A percentile compares a stretch with the other conserved stretches of the same genome.
These are phyloP conservation scores for Colletotrichum sidae DNA, from an alignment of 2,329 filamentous ascomycete genomes.

Conservation along the genomic window DNA sequence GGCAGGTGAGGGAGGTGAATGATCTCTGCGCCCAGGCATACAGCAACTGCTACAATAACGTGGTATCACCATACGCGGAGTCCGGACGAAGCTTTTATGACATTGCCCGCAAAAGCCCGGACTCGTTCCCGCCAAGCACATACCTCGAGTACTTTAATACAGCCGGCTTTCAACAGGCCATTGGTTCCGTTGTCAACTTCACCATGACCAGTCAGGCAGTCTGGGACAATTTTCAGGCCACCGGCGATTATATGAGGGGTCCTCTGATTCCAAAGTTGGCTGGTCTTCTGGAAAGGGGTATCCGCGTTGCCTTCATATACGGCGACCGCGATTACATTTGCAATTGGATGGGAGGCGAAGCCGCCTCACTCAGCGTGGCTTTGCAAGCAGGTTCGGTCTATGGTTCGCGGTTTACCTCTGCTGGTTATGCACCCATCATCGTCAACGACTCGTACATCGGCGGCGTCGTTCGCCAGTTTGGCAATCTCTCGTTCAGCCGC, in stretches of 20 bases:
- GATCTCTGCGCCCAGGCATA: constrained; percentile 31
- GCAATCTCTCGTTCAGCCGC: constrained; percentile 77
- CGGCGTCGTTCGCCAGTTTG: constrained; percentile 80
- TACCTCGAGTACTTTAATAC: constrained; percentile 75
- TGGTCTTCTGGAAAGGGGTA: constrained; percentile 68
- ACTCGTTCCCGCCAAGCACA: constrained; percentile 73
- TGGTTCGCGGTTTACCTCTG: constrained; percentile 66
- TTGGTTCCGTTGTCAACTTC: constrained; percentile 71
- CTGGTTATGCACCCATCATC: constrained; percentile 79
- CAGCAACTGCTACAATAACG: constrained; percentile 61
- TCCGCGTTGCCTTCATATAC: constrained; percentile 79
- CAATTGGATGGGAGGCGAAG: constrained; percentile 81
- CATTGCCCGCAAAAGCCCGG: constrained; percentile 64
- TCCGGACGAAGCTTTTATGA: constrained; percentile 71
- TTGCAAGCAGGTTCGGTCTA: constrained; percentile 60
- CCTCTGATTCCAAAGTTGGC: constrained; percentile 71
- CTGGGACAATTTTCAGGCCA: constrained; percentile 57
- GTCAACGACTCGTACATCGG: constrained; percentile 76
- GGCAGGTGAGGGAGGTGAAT: constrained; percentile 27
- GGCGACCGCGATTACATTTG: constrained; percentile 73
- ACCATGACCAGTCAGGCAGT: constrained; percentile 62
- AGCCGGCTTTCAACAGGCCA: constrained; percentile 62
- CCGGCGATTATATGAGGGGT: constrained; percentile 72
- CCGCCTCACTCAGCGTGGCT: constrained; percentile 73
- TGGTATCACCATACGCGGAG: constrained; percentile 67